Evolutionary conservation across 2,329 filamentous ascomycete species (phyloP).

Genomic region (Colletotrichum sp.): DNA sequence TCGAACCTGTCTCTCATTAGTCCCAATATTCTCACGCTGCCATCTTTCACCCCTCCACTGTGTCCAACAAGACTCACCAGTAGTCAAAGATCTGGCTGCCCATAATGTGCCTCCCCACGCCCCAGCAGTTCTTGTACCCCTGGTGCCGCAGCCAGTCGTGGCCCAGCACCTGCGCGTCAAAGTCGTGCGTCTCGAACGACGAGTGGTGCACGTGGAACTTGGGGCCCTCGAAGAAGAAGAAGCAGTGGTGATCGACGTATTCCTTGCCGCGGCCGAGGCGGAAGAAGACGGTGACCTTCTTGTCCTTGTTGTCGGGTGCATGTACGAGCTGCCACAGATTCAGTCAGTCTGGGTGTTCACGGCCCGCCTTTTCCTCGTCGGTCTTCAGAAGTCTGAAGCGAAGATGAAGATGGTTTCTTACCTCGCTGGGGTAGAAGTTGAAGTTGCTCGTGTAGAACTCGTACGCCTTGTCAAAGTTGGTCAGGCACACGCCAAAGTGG

Average conservation of each 20-base stretch:
- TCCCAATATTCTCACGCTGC: too few species aligned
- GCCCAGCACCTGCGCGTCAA: slow-evolving; percentile 72
- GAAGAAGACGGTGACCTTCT: slow-evolving; percentile 50
- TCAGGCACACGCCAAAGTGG: slow-evolving; percentile 60
- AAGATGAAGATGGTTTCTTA: slow-evolving; percentile 23
- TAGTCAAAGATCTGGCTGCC: slow-evolving; percentile 70
- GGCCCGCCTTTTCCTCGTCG: not conserved
- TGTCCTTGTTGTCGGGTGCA: slow-evolving; percentile 22
- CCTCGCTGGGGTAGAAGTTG: slow-evolving; percentile 57
- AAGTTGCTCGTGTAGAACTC: slow-evolving; percentile 57
- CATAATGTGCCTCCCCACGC: slow-evolving; percentile 72
- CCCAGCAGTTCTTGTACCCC: slow-evolving; percentile 71
- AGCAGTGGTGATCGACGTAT: slow-evolving; percentile 55
- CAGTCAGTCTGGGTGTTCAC: not conserved
- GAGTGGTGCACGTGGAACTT: slow-evolving; percentile 68
- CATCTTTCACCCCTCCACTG: too few species aligned
- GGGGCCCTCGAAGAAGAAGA: slow-evolving; percentile 54
- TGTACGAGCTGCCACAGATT: slow-evolving; percentile 20
- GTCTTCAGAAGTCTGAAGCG: not conserved
- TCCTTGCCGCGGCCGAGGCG: slow-evolving; percentile 48
- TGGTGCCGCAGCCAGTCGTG: slow-evolving; percentile 71
- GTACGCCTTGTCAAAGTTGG: slow-evolving; percentile 51
- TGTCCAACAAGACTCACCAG: slow-evolving; percentile 24
- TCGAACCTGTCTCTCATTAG: slow-evolving; percentile 55
- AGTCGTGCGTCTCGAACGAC: slow-evolving; percentile 74